Base-by-base conservation (phyloP, 306 rosid genomes). In the Carpinus viminea region DNA sequence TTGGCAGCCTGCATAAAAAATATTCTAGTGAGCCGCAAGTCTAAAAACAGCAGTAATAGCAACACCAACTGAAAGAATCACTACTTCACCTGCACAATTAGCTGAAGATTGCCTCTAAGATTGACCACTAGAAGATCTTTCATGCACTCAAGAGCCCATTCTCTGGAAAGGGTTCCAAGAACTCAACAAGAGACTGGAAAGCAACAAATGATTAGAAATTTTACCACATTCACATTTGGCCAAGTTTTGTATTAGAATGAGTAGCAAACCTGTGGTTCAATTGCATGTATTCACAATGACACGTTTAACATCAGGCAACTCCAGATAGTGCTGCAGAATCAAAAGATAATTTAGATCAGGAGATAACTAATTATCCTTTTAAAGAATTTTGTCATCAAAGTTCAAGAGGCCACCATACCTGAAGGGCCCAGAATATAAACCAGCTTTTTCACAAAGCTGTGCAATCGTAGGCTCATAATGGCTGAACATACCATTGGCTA, bases 91-190 rank as follows among this genome's bases (percentile, higher is more conserved):
- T 96, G 99, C 76, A 96, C 99, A 82, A 96, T 96, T 70, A 96
- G 89, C 92, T 96, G 99, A 72, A 96, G 97, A 83, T 96, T 96
- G 76, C 96, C 99, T 82, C 99, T 90, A 78, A 96, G 93, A 86
- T 96, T 96, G 83, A 96, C 99, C 87, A 96, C 57, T 76, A 96
- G 87, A 80, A 96, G 96, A 87, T 96, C 99, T 84, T 96, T 96
- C 99, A 96, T 96, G 70, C 99, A 96, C 86, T 96, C 99, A 83
- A 96, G 77, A 41, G 94, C 99, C 99, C 99, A 96, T 83, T 96
- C 99, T 48, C 84, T 85, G 20, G 99, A 96, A 60, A 96, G 87
- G 56, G 99, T 93, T 17, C 99, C 99, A 21, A 96, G 93, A 93
- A 96, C 83, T 96, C 99, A 62, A 96, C 98, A 70, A 96, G 98